Evolutionary conservation across 2,329 filamentous ascomycete species (phyloP), one percentile per base, ranked within the genome.

Genomic region (Colletotrichum tofieldiae): DNA sequence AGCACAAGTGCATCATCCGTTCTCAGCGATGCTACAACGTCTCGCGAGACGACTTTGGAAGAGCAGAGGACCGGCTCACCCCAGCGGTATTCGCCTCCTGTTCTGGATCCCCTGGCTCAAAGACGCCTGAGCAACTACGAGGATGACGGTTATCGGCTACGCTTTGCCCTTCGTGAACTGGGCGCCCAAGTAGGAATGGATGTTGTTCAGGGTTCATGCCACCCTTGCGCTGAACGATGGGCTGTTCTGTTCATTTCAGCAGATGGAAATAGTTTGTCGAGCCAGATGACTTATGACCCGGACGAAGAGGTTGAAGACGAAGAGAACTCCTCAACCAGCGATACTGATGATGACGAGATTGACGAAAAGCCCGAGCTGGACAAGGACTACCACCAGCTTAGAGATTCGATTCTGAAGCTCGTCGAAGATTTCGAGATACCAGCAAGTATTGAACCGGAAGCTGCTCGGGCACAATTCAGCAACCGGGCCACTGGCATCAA

Each of bases 191-290:
- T 94, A 12, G 92, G 93, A 5, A 77, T 84, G 8, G 91, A 94
- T 18, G 88, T 85, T 16, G 86, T 92, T 23, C 90, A 91, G 61
- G 93, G 93, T 29, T 86, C 89, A 18, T 92, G 91, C 66, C 93
- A 96, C 77, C 94, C 94, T 11, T 96, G 93, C 73, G 92, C 92
- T 1, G 94, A 97, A 81, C 88, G 92, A 67, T 97, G 94, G 94
- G 89, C 93, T 5, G 92, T 96, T 8, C 84, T 97, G 11, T 96
- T 95, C 77, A 90, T 97, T 67, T 93, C 93, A 0, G 83, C 90
- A 0, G 91, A 95, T 79, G 93, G 94, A 41, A 91, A 90, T 77
- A 86, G 86, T 63, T 84, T 97, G 51, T 92, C 91, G 9, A 88
- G 91, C 3, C 88, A 92, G 56, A 93, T 94, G 92, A 91, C 87